phyloP scores from a whole-genome alignment of 352 stramenopile species.

The Phytophthora pini region DNA sequence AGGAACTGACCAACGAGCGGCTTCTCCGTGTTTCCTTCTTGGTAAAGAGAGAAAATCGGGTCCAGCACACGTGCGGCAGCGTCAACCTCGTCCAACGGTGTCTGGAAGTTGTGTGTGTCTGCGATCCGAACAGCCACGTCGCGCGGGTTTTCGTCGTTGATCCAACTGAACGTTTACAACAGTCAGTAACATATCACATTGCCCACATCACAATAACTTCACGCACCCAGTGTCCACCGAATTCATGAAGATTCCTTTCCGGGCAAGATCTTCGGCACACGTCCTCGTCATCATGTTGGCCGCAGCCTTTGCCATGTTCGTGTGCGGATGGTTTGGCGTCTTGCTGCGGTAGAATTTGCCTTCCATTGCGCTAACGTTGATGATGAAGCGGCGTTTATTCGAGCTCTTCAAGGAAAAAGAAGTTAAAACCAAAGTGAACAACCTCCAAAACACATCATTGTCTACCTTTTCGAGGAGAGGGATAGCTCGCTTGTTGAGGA shows the following conservation, averaged over 20 bases:
- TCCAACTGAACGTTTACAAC: slow-evolving; percentile 70
- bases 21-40: slow-evolving; percentile 45
- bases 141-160: slow-evolving; percentile 97
- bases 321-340: slow-evolving; percentile 94
- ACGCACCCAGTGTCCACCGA: slow-evolving; percentile 87
- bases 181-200: not conserved
- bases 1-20: slow-evolving; percentile 75
- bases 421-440: slow-evolving; percentile 12
- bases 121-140: slow-evolving; percentile 91
- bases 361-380: slow-evolving; percentile 97
- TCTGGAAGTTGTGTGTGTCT: slow-evolving; percentile 95
- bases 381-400: slow-evolving; percentile 76
- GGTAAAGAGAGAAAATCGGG: slow-evolving; percentile 89
- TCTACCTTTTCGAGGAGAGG: slow-evolving; percentile 65
- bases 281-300: slow-evolving; percentile 97
- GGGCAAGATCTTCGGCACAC: slow-evolving; percentile 89
- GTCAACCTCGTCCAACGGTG: slow-evolving; percentile 96
- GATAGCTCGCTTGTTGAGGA: slow-evolving; percentile 91
- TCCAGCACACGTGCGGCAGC: slow-evolving; percentile 94
- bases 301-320: slow-evolving; percentile 97
- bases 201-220: not conserved
- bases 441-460: not conserved
- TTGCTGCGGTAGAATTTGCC: slow-evolving; percentile 97
- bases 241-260: slow-evolving; percentile 95
- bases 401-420: slow-evolving; percentile 37